A percentile compares a stretch with the other conserved stretches of the same genome.
Evolutionary conservation across 768 basidiomycete species (phyloP).

Genomic region (Tylopilus sp.): DNA sequence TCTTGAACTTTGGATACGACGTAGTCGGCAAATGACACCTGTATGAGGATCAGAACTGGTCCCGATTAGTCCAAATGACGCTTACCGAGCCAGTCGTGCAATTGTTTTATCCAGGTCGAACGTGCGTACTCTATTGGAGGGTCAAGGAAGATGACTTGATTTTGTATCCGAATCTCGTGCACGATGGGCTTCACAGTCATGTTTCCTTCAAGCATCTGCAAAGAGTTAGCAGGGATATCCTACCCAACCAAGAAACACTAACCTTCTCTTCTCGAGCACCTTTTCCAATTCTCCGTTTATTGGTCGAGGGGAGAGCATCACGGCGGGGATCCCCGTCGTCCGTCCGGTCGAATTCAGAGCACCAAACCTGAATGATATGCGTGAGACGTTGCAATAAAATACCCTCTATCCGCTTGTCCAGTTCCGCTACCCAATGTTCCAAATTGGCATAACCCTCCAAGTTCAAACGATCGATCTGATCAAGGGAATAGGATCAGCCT

Average conservation of each 20-base stretch:
- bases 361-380: conserved; percentile 84
- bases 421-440: conserved; percentile 85
- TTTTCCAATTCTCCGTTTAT: conserved; percentile 69
- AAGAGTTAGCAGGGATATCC: not conserved
- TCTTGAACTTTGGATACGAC: conserved; percentile 88
- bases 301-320: conserved; percentile 46
- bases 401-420: conserved; percentile 79
- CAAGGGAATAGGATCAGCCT: not conserved
- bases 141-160: conserved; percentile 98
- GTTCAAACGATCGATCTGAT: conserved; percentile 88
- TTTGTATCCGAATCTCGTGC: conserved; percentile 96
- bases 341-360: conserved; percentile 73
- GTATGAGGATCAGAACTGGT: not conserved
- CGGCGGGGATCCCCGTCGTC: conserved; percentile 67
- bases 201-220: conserved; percentile 65
- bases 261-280: conserved; percentile 79
- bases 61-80: not conserved
- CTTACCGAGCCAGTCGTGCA: conserved; percentile 86
- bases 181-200: conserved; percentile 83
- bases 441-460: conserved; percentile 94
- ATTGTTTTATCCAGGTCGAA: conserved; percentile 81
- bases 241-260: conserved; percentile 2
- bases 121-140: conserved; percentile 96
- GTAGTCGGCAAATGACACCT: conserved; percentile 86
- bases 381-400: conserved; percentile 73